These are phyloP conservation scores for Infundibulicybe gibba DNA, from an alignment of 768 basidiomycete species.

Conservation along the genomic window DNA sequence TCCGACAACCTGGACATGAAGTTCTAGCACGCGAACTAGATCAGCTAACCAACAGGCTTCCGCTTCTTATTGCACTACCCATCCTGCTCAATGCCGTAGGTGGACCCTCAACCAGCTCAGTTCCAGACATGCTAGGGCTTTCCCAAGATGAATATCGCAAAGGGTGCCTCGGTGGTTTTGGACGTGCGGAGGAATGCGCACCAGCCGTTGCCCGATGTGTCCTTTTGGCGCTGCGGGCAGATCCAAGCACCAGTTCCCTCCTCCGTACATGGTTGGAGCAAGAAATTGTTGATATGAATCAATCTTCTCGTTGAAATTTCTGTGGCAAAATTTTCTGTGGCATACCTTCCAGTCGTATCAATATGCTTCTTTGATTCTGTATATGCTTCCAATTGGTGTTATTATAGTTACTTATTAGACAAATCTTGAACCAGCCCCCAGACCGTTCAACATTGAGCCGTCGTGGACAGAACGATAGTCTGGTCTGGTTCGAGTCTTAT, in stretches of 20 bases:
- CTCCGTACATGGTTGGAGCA: slow-evolving; percentile 50
- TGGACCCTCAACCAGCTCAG: slow-evolving; percentile 28
- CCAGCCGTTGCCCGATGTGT: slow-evolving; percentile 54
- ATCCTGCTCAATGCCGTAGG: slow-evolving; percentile 53
- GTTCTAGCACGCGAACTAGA: slow-evolving; percentile 42
- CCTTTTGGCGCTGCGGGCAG: slow-evolving; percentile 41
- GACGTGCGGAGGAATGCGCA: slow-evolving; percentile 73
- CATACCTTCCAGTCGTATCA: neutral
- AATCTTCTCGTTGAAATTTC: neutral
- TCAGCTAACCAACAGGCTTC: slow-evolving; percentile 56
- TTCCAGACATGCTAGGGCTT: slow-evolving; percentile 55
- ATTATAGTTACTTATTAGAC: neutral
- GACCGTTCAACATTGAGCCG: no score
- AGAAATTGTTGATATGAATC: slow-evolving; percentile 27
- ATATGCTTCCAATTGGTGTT: neutral
- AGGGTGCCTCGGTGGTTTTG: slow-evolving; percentile 70
- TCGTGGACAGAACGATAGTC: no score
- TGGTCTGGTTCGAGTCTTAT: no score
- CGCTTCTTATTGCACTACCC: slow-evolving; percentile 72
- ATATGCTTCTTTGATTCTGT: neutral
- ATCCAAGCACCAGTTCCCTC: slow-evolving; percentile 24
- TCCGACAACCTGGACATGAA: slow-evolving; percentile 12
- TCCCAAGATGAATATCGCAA: slow-evolving; percentile 62
- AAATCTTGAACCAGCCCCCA: no score
- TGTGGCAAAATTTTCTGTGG: neutral